phyloP scores from a whole-genome alignment of 2,329 filamentous ascomycete species.

The Fusarium circinatum region DNA sequence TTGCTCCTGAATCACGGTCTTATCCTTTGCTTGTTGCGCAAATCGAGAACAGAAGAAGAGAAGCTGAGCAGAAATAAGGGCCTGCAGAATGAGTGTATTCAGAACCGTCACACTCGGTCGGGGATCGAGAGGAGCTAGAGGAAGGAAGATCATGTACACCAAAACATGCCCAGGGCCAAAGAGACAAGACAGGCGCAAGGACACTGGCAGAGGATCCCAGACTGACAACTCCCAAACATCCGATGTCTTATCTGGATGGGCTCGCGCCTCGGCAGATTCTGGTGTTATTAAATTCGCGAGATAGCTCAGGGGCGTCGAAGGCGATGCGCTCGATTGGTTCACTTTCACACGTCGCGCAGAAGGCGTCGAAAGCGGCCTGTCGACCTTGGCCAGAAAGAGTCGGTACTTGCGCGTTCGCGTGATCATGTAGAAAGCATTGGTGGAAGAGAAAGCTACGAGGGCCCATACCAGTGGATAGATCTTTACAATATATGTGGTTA shows the following conservation, averaged over 20 bases:
- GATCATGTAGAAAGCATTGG: conserved; percentile 86
- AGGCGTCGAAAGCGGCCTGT: conserved; percentile 78
- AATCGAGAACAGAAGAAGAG: conserved; percentile 78
- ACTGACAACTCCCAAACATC: conserved; percentile 96
- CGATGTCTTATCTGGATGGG: conserved; percentile 81
- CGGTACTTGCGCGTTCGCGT: conserved; percentile 86
- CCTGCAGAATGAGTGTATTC: conserved; percentile 80
- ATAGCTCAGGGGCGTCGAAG: conserved; percentile 81
- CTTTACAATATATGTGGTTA: conserved; percentile 54
- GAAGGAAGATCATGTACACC: conserved; percentile 88
- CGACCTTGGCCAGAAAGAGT: conserved; percentile 87
- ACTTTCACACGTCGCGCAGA: conserved; percentile 91
- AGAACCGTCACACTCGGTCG: conserved; percentile 87
- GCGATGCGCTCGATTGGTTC: conserved; percentile 72
- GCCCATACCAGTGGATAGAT: conserved; percentile 76
- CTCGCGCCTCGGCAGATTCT: conserved; percentile 80
- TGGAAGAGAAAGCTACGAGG: conserved; percentile 71
- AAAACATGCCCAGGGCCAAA: conserved; percentile 96
- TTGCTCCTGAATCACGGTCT: conserved; percentile 85
- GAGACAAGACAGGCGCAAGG: conserved; percentile 82
- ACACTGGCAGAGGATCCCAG: conserved; percentile 92
- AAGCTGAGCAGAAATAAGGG: conserved; percentile 81
- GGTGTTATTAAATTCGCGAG: conserved; percentile 74
- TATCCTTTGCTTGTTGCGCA: conserved; percentile 86
- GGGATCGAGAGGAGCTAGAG: conserved; percentile 78